A percentile compares a stretch with the other conserved stretches of the same genome.
phyloP scores from a whole-genome alignment of 2,329 filamentous ascomycete species.

The Aspergillus fijiensis region DNA sequence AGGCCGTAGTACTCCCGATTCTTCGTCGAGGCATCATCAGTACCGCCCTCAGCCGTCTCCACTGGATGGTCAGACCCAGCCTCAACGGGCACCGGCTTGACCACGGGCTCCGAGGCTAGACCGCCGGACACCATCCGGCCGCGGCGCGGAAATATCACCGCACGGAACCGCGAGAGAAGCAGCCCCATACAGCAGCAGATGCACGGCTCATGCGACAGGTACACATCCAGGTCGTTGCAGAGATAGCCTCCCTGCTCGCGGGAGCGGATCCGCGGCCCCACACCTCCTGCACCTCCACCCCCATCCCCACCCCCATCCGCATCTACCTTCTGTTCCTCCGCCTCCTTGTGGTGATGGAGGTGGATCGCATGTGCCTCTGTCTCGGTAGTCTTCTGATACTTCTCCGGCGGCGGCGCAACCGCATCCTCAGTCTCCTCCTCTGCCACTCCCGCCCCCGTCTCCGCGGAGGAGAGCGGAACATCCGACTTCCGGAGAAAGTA shows the following conservation, averaged over 20 bases:
- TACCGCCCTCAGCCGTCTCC: constrained; percentile 28
- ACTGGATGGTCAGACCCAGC: background rate
- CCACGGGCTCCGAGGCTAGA: constrained; percentile 68
- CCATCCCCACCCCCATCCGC: background rate
- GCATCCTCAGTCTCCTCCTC: background rate
- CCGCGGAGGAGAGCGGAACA: constrained; percentile 45
- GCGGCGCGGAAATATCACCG: constrained; percentile 65
- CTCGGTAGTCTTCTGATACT: constrained; percentile 21
- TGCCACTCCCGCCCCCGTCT: background rate
- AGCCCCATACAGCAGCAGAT: constrained; percentile 97
- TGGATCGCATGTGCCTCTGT: constrained; percentile 13
- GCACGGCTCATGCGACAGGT: constrained; percentile 93
- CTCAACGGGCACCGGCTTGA: constrained; percentile 13
- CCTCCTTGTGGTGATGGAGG: constrained; percentile 12
- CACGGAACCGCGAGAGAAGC: constrained; percentile 86
- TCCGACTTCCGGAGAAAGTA: constrained; percentile 47
- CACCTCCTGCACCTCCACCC: background rate
- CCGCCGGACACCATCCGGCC: constrained; percentile 81
- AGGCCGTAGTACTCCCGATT: constrained; percentile 53
- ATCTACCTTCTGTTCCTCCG: constrained; percentile 5
- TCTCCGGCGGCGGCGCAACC: constrained; percentile 15
- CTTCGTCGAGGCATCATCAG: background rate
- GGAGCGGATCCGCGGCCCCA: constrained; percentile 57
- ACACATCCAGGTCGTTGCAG: constrained; percentile 89
- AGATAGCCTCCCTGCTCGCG: constrained; percentile 83